Conservation (phyloP, 257 asterid species). For the Jacaranda mimosifolia region DNA sequence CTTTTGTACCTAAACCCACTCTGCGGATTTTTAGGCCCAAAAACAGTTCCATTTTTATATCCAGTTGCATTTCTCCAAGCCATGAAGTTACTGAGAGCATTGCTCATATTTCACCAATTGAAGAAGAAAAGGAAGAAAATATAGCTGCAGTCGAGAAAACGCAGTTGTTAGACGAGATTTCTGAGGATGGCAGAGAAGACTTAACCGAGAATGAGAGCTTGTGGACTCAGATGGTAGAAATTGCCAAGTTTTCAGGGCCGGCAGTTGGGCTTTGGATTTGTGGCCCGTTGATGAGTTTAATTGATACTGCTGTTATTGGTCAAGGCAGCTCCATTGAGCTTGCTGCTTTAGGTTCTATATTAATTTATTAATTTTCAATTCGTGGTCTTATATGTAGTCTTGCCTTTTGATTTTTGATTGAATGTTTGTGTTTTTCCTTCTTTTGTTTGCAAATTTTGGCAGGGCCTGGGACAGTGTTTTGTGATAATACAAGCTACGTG, state of each 20-base stretch:
- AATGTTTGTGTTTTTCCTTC: background rate
- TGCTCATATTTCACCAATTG: slow-evolving; percentile 38
- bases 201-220: slow-evolving; percentile 64
- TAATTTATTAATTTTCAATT: background rate
- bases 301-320: slow-evolving; percentile 93
- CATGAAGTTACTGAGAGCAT: slow-evolving; percentile 47
- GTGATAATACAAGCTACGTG: slow-evolving; percentile 80
- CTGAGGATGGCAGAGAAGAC: slow-evolving; percentile 43
- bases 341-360: slow-evolving; percentile 84
- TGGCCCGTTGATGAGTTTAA: slow-evolving; percentile 95
- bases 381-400: background rate
- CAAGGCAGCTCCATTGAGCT: slow-evolving; percentile 94
- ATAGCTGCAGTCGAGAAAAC: slow-evolving; percentile 39
- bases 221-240: slow-evolving; percentile 79
- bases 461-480: slow-evolving; percentile 96
- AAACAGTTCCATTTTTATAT: slow-evolving; percentile 29
- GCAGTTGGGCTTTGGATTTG: slow-evolving; percentile 95
- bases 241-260: slow-evolving; percentile 95
- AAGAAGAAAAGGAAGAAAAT: slow-evolving; percentile 41
- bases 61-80: slow-evolving; percentile 56
- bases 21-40: slow-evolving; percentile 29
- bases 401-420: slow-evolving; percentile 1
- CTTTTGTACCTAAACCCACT: slow-evolving; percentile 13
- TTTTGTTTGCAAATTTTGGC: slow-evolving; percentile 42
- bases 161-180: slow-evolving; percentile 25